Base-by-base conservation (phyloP, 2,329 filamentous ascomycete species). In the Eutypella sp. region DNA sequence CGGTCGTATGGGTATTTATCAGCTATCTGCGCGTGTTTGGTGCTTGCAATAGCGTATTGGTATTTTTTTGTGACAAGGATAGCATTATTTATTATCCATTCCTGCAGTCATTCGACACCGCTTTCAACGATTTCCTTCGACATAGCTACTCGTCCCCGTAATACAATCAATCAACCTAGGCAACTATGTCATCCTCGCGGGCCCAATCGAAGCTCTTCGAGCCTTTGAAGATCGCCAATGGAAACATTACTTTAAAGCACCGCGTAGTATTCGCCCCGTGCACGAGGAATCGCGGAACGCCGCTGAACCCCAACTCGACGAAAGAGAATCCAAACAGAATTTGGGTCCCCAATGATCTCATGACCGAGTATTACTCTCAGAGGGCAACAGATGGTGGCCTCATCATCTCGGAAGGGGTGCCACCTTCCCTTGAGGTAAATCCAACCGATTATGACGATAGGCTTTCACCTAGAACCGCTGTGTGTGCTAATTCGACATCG, bases 211-310 rank as follows among this genome's bases (percentile, higher is more conserved):
- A 33, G 25, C 66, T 74, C 31, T 76, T 74, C 52, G 57, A 62
- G 44, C 69, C 72, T 5, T 53, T 74, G 45, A 55, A 63, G 24
- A 65, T 74, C 20, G 50, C 48, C 36, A 47, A 49, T 47, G 69
- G 76, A 48, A 69, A 69, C 37, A 66, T 74, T 37, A 60, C 60
- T 9, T 69, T 82, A 25, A 65, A 70, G 41, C 75, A 80, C 53
- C 72, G 78, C 43, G 61, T 81, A 20, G 64, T 76, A 38, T 58
- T 74, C 52, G 72, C 75, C 1, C 73, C 78, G 3, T 57, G 79
- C 47, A 79, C 76, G 3, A 68, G 76, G 18, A 75, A 76, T 49
- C 68, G 76, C 31, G 74, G 73, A 16, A 71, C 69, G 5, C 74
- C 75, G 3, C 43, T 70, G 31, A 67, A 64, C 15, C 45, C 63